phyloP scores from a whole-genome alignment of 768 basidiomycete genomes.

The Leucosporidium scottii region DNA sequence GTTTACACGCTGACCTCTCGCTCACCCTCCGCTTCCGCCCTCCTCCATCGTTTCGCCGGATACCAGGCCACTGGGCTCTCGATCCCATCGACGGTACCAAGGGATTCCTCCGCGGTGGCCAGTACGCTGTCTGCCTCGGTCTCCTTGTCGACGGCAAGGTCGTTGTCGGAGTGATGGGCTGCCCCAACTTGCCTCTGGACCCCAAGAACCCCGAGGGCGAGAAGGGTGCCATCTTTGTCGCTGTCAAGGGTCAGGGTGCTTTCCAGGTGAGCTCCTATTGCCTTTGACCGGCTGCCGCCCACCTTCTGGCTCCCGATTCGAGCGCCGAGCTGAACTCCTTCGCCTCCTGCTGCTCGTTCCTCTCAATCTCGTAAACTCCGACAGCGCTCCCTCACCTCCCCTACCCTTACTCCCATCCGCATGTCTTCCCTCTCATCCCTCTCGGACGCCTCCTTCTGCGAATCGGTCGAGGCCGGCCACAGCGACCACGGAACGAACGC shows the following conservation, averaged over 20 bases:
- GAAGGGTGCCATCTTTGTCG: constrained; percentile 75
- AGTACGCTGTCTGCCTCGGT: constrained; percentile 86
- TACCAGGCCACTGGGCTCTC: constrained; percentile 71
- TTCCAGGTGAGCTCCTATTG: constrained; percentile 51
- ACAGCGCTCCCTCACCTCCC: constrained; percentile 37
- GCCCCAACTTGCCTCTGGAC: constrained; percentile 76
- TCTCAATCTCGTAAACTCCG: neutral
- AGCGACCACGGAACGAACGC: constrained; percentile 75
- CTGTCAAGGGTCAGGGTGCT: constrained; percentile 78
- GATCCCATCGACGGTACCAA: constrained; percentile 91
- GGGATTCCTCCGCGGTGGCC: constrained; percentile 83
- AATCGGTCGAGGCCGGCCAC: constrained; percentile 87
- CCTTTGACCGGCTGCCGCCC: too few relatives aligned
- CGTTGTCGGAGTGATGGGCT: constrained; percentile 78
- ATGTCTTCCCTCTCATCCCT: constrained; percentile 47
- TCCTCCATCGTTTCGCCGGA: neutral
- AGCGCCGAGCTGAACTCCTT: too few relatives aligned
- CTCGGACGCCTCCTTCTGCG: constrained; percentile 61
- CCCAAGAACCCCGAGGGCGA: constrained; percentile 51
- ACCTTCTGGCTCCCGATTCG: too few relatives aligned
- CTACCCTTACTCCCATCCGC: constrained; percentile 51
- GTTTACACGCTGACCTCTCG: too few relatives aligned
- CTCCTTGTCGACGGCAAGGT: constrained; percentile 71
- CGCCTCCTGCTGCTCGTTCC: neutral
- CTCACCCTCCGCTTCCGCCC: too few relatives aligned